These are phyloP conservation scores for Penicillium ochrochloron DNA, from an alignment of 495 filamentous ascomycete genomes.

Conservation along the genomic window DNA sequence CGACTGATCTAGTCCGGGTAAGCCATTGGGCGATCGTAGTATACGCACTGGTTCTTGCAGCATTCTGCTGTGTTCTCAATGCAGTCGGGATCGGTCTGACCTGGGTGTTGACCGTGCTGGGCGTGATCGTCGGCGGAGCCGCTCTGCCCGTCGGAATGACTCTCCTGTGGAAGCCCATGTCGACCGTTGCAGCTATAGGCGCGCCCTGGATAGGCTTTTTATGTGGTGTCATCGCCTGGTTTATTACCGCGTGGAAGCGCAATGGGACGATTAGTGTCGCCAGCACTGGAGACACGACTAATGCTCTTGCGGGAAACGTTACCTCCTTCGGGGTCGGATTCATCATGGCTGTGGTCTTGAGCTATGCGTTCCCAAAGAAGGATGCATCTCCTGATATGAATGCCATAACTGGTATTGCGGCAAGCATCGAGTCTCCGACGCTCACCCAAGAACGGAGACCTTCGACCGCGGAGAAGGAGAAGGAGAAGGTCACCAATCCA, in stretches of 20 bases:
- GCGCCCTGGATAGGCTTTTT: slow-evolving; percentile 40
- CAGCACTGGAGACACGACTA: slow-evolving; percentile 42
- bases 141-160: slow-evolving; percentile 44
- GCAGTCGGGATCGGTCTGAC: slow-evolving; percentile 48
- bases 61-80: slow-evolving; percentile 50
- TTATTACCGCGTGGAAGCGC: slow-evolving; percentile 39
- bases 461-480: not conserved
- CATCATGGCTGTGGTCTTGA: slow-evolving; percentile 39
- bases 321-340: slow-evolving; percentile 40
- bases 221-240: slow-evolving; percentile 40
- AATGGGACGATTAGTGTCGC: slow-evolving; percentile 37
- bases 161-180: slow-evolving; percentile 45
- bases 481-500: not conserved
- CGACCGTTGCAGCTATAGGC: slow-evolving; percentile 36
- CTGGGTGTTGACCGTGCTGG: slow-evolving; percentile 52
- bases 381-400: slow-evolving; percentile 16
- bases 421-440: not conserved
- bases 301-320: slow-evolving; percentile 49
- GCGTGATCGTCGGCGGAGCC: slow-evolving; percentile 51
- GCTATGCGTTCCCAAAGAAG: slow-evolving; percentile 39
- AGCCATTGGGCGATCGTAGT: slow-evolving; percentile 52
- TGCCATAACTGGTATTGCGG: not conserved
- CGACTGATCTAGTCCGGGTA: slow-evolving; percentile 49
- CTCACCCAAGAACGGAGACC: not conserved
- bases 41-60: slow-evolving; percentile 53